Base-by-base conservation (phyloP, 2,329 filamentous ascomycete species). In the Aotearoamyces nothofagi region DNA sequence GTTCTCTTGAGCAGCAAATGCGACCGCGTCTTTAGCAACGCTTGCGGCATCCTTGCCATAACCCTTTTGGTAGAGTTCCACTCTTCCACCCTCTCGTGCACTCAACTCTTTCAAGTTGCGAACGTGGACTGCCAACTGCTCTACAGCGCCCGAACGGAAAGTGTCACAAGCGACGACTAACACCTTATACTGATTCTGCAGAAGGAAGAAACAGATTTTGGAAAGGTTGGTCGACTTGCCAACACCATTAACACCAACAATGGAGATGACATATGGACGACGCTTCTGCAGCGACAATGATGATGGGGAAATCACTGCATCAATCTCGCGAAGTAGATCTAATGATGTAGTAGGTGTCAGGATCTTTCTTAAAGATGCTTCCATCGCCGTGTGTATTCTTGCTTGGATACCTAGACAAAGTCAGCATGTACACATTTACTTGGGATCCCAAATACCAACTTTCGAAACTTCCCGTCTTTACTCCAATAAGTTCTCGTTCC, bases 31-130 rank as follows among this genome's bases (percentile, higher is more conserved):
- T 50, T 87, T 84, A 24, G 90, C 90, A 25, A 98, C 87, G 22
- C 84, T 79, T 8, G 92, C 92, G 0, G 92, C 90, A 49, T 98
- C 92, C 49, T 94, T 96, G 45, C 90, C 90, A 51, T 98, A 98
- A 19, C 90, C 90, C 57, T 92, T 90, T 50, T 98, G 83, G 55
- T 92, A 98, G 27, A 98, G 63, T 50, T 92, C 86, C 27, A 98
- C 82, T 32, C 72, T 59, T 15, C 82, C 81, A 25, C 79, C 80
- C 54, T 96, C 86, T 37, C 90, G 74, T 29, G 72, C 67, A 4
- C 77, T 81, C 17, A 98, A 66, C 54, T 98, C 87, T 49, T 81
- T 83, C 38, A 98, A 63, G 50, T 96, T 94, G 33, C 82, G 77
- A 16, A 92, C 90, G 50, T 98, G 90, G 4, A 96, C 90, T 32